Evolutionary conservation across 495 filamentous ascomycete genomes (phyloP).

Genomic region (Penicillium diatomitis): DNA sequence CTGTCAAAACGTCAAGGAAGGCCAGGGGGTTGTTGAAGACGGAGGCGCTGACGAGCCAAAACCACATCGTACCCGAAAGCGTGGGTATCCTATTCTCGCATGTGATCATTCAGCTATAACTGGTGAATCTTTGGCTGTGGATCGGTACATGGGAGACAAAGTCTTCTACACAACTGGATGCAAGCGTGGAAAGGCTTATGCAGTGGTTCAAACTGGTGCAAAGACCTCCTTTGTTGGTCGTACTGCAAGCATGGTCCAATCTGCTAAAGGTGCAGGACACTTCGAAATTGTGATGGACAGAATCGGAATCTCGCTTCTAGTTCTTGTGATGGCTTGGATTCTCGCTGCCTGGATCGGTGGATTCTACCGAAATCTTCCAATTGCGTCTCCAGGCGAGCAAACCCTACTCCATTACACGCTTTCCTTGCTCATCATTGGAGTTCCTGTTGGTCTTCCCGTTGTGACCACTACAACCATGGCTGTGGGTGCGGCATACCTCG

Average conservation of each 20-base stretch:
- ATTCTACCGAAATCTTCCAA: slow-evolving; percentile 57
- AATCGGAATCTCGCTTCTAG: slow-evolving; percentile 58
- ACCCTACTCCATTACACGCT: slow-evolving; percentile 55
- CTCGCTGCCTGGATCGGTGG: slow-evolving; percentile 62
- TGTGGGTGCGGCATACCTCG: slow-evolving; percentile 88
- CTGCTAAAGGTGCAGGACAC: slow-evolving; percentile 59
- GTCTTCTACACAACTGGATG: slow-evolving; percentile 66
- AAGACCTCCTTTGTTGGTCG: slow-evolving; percentile 60
- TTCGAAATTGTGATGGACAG: slow-evolving; percentile 73
- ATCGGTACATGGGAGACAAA: slow-evolving; percentile 62
- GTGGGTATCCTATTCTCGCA: slow-evolving; percentile 51
- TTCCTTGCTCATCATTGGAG: slow-evolving; percentile 85
- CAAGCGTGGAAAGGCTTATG: slow-evolving; percentile 65
- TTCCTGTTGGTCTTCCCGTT: slow-evolving; percentile 90
- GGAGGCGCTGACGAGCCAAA: slow-evolving; percentile 9
- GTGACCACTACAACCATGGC: slow-evolving; percentile 96
- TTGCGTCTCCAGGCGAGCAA: slow-evolving; percentile 50
- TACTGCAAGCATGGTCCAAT: slow-evolving; percentile 58
- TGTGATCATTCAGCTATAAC: slow-evolving; percentile 67
- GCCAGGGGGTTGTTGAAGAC: slow-evolving; percentile 4
- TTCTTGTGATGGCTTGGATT: slow-evolving; percentile 62
- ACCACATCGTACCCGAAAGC: slow-evolving; percentile 17
- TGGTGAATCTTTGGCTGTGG: slow-evolving; percentile 63
- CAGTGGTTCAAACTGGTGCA: slow-evolving; percentile 50
- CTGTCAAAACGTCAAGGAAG: background rate